Base-by-base conservation (phyloP, 2,329 filamentous ascomycete species). In the Ophiostoma piceae region DNA sequence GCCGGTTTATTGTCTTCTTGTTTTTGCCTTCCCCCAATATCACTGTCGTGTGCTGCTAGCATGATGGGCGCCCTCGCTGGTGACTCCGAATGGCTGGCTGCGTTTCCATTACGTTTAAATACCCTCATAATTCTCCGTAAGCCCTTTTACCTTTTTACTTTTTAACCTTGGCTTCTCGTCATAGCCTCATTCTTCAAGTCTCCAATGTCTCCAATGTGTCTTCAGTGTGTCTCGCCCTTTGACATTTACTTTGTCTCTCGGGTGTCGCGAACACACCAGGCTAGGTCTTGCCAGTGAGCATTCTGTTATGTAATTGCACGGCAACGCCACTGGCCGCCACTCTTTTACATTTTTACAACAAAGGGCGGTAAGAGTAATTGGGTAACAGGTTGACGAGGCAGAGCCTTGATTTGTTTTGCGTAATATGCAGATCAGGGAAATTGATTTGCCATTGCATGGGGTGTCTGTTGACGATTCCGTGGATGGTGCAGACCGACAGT, bases 291-390 rank as follows among this genome's bases (percentile, higher is more conserved):
- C 62, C 16, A 57, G 35, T 19, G 35, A 37, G 62, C 62, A 37
- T 39, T 65, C 60, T 35, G 60, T 37, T 65, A 65, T 37, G 62
- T 65, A 65, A 65, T 65, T 65, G 26, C 57, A 62, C 62, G 32
- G 62, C 62, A 65, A n/a, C 32, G 62, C 62, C 62, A 32, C 35
- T 39, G 16, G 62, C 62, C 62, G 62, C 62, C 62, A 11, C 62
- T 11, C 26, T 8, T 16, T 35, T 8, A n/a, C 32, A 37, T 39
- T 37, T 16, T n/a, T n/a, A 12, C 29, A 65, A 62, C 26, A 62
- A 62, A 32, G 57, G 57, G 51, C 51, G 51, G 51, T 57, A 57
- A 29, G 26, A 29, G 26, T 12, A 19, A 62, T 35, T 62, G 54
- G 54, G 54, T 12, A 26, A 57, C n/a, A 57, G 26, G 51, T 47